Base-by-base conservation (phyloP, 495 filamentous ascomycete species). In the Tuber indicum region DNA sequence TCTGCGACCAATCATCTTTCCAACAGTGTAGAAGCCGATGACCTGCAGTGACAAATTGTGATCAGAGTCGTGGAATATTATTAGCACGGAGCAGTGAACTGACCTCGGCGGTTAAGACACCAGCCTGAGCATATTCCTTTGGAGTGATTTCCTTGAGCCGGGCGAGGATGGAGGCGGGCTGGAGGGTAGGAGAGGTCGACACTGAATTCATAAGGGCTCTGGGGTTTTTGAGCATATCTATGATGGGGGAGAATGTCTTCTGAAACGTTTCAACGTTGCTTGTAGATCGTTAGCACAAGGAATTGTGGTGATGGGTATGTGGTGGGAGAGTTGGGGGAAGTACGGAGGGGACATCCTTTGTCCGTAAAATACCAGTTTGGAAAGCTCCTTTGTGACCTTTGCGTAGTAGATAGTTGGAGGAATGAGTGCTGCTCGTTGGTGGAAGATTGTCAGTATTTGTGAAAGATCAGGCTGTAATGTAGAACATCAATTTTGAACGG, bases 271-370 rank as follows among this genome's bases (percentile, higher is more conserved):
- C 87, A 75, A 93, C 72, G 82, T 90, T 90, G 75, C 95, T 97
- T 36, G 73, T 19, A 69, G 75, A 52, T 70, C 58, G 77, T 79
- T 72, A 80, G 73, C 21, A 46, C 23, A 17, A 16, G 36, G 36
- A 17, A 32, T 9, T 45, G 44, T 72, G 42, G 19, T 72, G 39
- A 23, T 21, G 43, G 69, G 76, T 78, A 73, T 72, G 83, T 86
- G 82, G 86, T 36, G 71, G n/a, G 69, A 70, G 70, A 42, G 49
- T 66, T 14, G 62, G 75, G 80, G 71, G 46, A 70, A 89, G 90
- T 91, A 98, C 96, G 96, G 96, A 82, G 94, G 95, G 81, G 87
- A 86, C 94, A 99, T 98, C 86, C 90, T 92, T 85, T 95, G 93
- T 84, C 92, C 91, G 83, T 88, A 89, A 88, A 94, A 93, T 76